These are phyloP conservation scores for Cystobasidium sp. DNA, from an alignment of 1,284 basidiomycete species.

Conservation along the genomic window DNA sequence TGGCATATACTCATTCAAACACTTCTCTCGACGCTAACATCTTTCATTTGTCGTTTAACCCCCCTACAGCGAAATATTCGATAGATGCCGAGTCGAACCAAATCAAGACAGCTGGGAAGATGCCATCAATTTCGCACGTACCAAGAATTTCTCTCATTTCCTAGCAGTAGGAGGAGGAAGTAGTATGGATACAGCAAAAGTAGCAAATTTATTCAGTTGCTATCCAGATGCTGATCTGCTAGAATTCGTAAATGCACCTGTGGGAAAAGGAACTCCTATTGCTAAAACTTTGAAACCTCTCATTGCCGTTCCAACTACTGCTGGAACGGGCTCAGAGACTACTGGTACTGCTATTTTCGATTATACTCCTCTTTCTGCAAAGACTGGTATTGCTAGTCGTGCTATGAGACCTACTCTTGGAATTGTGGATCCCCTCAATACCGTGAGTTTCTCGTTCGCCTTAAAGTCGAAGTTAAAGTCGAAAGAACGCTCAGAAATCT, in stretches of 20 bases:
- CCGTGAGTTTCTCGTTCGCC: conserved; percentile 53
- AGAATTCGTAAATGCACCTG: conserved; percentile 95
- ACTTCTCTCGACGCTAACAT: background rate
- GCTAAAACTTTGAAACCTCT: conserved; percentile 75
- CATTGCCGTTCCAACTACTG: conserved; percentile 93
- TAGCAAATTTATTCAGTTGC: conserved; percentile 74
- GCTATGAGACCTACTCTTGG: conserved; percentile 89
- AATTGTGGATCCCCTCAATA: conserved; percentile 82
- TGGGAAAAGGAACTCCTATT: conserved; percentile 89
- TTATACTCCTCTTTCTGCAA: conserved; percentile 82
- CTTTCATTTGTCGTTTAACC: background rate
- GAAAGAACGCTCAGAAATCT: background rate
- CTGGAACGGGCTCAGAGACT: conserved; percentile 87
- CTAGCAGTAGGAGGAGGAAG: conserved; percentile 90
- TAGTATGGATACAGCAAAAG: conserved; percentile 91
- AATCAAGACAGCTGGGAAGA: conserved; percentile 83
- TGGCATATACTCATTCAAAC: background rate
- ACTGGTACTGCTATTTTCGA: conserved; percentile 98
- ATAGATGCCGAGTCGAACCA: conserved; percentile 83
- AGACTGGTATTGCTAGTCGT: conserved; percentile 92
- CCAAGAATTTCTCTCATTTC: conserved; percentile 89
- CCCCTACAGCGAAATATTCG: conserved; percentile 69
- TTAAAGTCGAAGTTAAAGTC: background rate
- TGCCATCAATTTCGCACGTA: conserved; percentile 79
- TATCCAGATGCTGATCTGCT: conserved; percentile 86